Conservation (phyloP, 257 asterid species). For the Henckelia pumila region DNA sequence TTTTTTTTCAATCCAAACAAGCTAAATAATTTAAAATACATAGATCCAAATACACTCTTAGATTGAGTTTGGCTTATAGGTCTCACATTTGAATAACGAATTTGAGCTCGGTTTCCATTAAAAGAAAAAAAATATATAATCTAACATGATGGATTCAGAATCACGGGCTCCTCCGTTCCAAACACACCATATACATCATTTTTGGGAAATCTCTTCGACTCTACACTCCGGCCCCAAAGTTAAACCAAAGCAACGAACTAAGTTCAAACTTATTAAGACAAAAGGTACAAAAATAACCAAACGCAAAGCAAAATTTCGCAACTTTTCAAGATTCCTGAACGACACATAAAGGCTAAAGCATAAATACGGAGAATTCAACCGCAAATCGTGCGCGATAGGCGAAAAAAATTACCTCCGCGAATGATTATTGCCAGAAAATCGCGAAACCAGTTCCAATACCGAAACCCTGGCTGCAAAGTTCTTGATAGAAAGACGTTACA, state of each 20-base stretch:
- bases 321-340: background rate
- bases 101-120: too few species aligned
- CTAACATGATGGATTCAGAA: background rate
- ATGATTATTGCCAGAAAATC: background rate
- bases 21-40: too few species aligned
- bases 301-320: background rate
- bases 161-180: background rate
- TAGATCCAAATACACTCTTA: background rate
- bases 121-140: background rate
- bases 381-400: background rate
- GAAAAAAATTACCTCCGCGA: constrained; percentile 8
- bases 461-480: constrained; percentile 18
- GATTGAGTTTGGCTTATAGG: background rate
- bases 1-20: too few species aligned
- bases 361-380: background rate
- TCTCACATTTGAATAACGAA: too few species aligned
- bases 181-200: background rate
- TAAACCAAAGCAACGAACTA: background rate
- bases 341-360: constrained; percentile 1
- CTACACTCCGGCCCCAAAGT: background rate
- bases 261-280: background rate
- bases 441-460: background rate
- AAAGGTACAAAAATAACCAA: background rate
- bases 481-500: background rate
- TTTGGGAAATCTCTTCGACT: background rate